Percentiles rank a stretch among this genome's conserved stretches.
Conservation (phyloP, 2,329 filamentous ascomycete genomes). For the Pseudogymnoascus sp. region DNA sequence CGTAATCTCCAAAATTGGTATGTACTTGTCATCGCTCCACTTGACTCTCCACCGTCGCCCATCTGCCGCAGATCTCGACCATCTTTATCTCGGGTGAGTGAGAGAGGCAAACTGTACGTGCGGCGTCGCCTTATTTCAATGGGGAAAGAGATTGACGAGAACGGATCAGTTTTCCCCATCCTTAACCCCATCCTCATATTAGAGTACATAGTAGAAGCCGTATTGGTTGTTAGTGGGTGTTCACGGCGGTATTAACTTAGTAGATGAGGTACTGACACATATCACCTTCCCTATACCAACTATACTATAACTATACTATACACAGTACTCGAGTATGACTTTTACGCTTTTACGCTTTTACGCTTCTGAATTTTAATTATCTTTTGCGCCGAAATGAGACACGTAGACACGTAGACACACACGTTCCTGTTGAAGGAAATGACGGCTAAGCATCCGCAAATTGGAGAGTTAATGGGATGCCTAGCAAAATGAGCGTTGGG, state of each 20-base stretch:
- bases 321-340: too few relatives aligned
- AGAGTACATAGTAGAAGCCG: not conserved
- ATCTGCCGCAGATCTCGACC: slow-evolving; percentile 7
- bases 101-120: not conserved
- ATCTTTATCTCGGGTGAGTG: slow-evolving; percentile 7
- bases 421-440: not conserved
- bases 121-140: slow-evolving; percentile 7
- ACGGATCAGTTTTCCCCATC: slow-evolving; percentile 4
- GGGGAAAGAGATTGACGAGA: slow-evolving; percentile 5
- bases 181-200: slow-evolving; percentile 8
- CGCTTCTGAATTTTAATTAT: not conserved
- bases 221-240: not conserved
- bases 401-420: not conserved
- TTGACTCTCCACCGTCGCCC: slow-evolving; percentile 6
- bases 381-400: not conserved
- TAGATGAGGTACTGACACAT: not conserved
- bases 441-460: slow-evolving; percentile 7
- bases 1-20: slow-evolving; percentile 4
- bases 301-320: too few relatives aligned
- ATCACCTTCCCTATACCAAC: too few relatives aligned
- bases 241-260: slow-evolving; percentile 3
- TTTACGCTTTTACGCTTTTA: too few relatives aligned
- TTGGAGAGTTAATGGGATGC: slow-evolving; percentile 1
- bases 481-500: not conserved
- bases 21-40: slow-evolving; percentile 7